Evolutionary conservation across 2,329 filamentous ascomycete genomes (phyloP).

Genomic region (Pseudocercospora vitis): DNA sequence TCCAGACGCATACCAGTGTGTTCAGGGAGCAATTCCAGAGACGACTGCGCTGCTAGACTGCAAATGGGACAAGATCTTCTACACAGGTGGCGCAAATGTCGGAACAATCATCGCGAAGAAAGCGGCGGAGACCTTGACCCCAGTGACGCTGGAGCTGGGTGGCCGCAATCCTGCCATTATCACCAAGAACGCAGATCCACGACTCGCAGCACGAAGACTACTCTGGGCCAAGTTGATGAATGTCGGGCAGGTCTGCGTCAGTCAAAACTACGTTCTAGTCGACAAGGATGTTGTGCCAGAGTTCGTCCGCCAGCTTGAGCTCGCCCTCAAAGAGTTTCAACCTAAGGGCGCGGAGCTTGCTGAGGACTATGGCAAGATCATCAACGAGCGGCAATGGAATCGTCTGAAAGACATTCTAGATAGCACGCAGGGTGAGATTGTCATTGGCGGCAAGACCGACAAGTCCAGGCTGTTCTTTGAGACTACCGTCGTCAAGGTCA

Average conservation of each 20-base stretch:
- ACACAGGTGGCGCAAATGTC: constrained; percentile 77
- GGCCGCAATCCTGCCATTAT: constrained; percentile 90
- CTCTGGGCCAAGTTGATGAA: constrained; percentile 87
- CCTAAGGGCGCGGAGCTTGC: constrained; percentile 78
- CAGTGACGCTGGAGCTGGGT: constrained; percentile 84
- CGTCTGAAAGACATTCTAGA: constrained; percentile 92
- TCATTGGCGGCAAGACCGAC: constrained; percentile 83
- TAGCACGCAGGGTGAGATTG: constrained; percentile 74
- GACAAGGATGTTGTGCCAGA: constrained; percentile 64
- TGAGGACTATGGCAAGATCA: constrained; percentile 74
- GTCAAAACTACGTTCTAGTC: constrained; percentile 87
- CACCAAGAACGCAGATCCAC: constrained; percentile 76
- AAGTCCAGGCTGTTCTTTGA: constrained; percentile 80
- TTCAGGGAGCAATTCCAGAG: constrained; percentile 81
- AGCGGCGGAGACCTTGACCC: constrained; percentile 63
- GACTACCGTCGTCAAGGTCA: constrained; percentile 85
- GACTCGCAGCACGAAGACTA: constrained; percentile 77
- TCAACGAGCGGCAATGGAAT: constrained; percentile 76
- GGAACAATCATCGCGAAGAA: constrained; percentile 60
- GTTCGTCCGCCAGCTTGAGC: constrained; percentile 72
- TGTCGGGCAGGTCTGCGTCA: constrained; percentile 87
- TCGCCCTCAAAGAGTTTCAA: constrained; percentile 73
- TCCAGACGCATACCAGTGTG: constrained; percentile 68
- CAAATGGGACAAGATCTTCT: constrained; percentile 98
- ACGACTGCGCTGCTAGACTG: constrained; percentile 78